Evolutionary conservation across 2,329 filamentous ascomycete genomes (phyloP).

Genomic region (Tolypocladium amazonense): DNA sequence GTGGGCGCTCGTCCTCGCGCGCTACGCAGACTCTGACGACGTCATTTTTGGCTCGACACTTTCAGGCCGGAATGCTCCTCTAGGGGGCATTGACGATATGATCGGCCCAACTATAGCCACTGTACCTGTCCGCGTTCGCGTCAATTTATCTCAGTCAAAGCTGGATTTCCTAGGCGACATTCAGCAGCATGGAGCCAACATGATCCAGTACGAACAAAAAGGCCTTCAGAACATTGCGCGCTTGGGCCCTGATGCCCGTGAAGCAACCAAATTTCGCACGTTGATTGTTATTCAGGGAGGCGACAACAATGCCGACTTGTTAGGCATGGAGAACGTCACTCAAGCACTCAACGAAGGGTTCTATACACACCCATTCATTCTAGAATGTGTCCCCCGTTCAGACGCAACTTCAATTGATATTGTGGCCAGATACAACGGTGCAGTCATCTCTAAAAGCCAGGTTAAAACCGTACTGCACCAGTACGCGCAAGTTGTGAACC

Average conservation of each 20-base stretch:
- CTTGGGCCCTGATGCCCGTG: constrained; percentile 6
- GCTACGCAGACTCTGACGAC: constrained; percentile 9
- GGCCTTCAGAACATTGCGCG: constrained; percentile 12
- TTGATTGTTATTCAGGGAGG: constrained; percentile 14
- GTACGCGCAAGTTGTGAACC: constrained; percentile 1
- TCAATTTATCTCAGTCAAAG: constrained; percentile 5
- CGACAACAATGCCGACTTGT: background rate
- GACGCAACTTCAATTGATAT: background rate
- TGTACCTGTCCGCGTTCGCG: constrained; percentile 13
- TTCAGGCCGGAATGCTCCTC: constrained; percentile 15
- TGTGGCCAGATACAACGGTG: background rate
- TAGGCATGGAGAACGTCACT: background rate
- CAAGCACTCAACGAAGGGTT: background rate
- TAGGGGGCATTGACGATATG: constrained; percentile 15
- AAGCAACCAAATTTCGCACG: constrained; percentile 14
- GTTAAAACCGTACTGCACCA: constrained; percentile 1
- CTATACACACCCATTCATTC: background rate
- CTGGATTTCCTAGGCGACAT: constrained; percentile 8
- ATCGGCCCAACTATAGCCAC: constrained; percentile 20
- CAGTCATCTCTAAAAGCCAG: background rate
- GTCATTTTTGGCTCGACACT: constrained; percentile 16
- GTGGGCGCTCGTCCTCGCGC: constrained; percentile 13
- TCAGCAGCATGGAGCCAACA: constrained; percentile 1
- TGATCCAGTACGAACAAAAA: constrained; percentile 9
- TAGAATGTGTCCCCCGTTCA: background rate